These are phyloP conservation scores for Alternaria brassicicola DNA, from an alignment of 2,329 filamentous ascomycete species.

Conservation along the genomic window DNA sequence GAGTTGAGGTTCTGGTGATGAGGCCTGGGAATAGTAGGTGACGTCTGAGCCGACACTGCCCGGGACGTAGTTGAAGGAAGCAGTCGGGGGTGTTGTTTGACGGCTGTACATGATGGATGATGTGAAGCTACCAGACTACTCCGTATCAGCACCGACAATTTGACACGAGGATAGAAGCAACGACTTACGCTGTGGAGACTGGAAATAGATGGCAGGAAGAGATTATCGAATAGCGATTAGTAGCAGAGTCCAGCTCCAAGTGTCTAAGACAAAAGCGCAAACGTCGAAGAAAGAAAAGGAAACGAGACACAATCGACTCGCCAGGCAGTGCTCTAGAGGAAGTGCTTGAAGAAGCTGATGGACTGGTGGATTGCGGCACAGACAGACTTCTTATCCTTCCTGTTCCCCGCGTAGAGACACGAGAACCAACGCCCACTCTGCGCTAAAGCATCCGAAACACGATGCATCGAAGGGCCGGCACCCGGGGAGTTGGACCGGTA, in stretches of 20 bases:
- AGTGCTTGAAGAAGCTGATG: constrained; percentile 28
- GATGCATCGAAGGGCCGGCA: constrained; percentile 37
- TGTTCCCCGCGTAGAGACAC: constrained; percentile 34
- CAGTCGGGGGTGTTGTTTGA: constrained; percentile 54
- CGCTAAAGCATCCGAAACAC: constrained; percentile 51
- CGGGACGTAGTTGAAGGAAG: constrained; percentile 47
- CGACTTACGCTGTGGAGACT: constrained; percentile 41
- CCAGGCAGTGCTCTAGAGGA: constrained; percentile 41
- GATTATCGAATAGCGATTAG: constrained; percentile 50
- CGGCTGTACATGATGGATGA: constrained; percentile 51
- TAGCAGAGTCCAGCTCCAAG: constrained; percentile 54
- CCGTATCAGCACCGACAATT: constrained; percentile 19
- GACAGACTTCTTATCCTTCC: constrained; percentile 47
- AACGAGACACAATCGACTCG: constrained; percentile 51
- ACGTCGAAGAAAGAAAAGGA: constrained; percentile 22
- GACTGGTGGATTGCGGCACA: constrained; percentile 44
- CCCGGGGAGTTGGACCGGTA: constrained; percentile 33
- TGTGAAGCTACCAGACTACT: constrained; percentile 46
- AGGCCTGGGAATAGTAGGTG: constrained; percentile 69
- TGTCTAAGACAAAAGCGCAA: constrained; percentile 50
- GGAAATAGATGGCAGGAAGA: constrained; percentile 28
- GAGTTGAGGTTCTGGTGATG: constrained; percentile 70
- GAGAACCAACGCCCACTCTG: constrained; percentile 43
- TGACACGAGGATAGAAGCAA: constrained; percentile 13
- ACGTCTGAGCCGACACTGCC: constrained; percentile 59